Evolutionary conservation across 306 rosid genomes (phyloP).

Genomic region (Cicer chorassanicum): DNA sequence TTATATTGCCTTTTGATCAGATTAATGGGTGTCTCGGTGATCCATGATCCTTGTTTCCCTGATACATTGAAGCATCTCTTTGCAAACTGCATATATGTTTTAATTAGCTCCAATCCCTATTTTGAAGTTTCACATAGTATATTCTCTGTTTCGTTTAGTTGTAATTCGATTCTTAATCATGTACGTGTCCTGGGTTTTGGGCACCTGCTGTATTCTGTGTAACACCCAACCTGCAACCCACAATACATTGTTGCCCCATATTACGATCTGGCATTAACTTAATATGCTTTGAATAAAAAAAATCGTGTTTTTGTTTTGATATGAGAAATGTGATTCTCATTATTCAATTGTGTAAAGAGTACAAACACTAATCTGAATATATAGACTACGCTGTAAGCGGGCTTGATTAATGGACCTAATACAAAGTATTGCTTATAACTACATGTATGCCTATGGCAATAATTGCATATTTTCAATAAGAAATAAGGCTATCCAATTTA

Average conservation of each 20-base stretch:
- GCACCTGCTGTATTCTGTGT: not conserved
- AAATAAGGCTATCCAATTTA: no score
- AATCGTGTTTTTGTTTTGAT: not conserved
- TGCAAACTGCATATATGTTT: not conserved
- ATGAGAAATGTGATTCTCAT: no score
- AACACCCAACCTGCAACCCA: not conserved
- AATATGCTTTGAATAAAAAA: not conserved
- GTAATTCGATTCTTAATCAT: not conserved
- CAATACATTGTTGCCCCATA: not conserved
- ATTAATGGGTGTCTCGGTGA: no score
- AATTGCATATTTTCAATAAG: no score
- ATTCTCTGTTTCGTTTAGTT: not conserved
- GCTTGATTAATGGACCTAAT: no score
- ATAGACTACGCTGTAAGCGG: no score
- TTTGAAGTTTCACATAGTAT: not conserved
- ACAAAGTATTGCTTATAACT: no score
- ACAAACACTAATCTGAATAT: no score
- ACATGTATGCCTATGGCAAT: no score
- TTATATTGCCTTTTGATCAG: not conserved
- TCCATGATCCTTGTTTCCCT: no score
- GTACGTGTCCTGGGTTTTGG: not conserved
- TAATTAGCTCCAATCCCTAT: not conserved
- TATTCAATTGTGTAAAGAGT: no score
- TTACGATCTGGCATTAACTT: not conserved
- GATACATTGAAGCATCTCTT: not conserved